phyloP scores from a whole-genome alignment of 176 grass and related monocot species.

The Paspalum notatum region DNA sequence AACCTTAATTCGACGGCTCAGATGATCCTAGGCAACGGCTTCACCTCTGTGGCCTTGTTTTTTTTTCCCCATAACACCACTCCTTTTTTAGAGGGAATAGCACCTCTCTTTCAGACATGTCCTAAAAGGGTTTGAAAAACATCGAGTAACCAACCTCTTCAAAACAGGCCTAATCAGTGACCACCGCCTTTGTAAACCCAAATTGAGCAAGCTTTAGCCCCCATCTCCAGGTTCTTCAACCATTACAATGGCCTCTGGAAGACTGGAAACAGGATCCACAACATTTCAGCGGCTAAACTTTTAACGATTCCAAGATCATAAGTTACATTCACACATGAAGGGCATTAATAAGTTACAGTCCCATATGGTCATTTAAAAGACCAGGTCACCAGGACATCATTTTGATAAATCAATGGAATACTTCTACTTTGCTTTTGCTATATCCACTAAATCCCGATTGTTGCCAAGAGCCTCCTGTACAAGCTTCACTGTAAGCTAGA shows the following conservation, averaged over 20 bases:
- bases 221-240: not conserved
- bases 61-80: too few relatives aligned
- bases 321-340: not conserved
- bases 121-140: too few relatives aligned
- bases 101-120: too few relatives aligned
- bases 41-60: too few relatives aligned
- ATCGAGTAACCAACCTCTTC: too few relatives aligned
- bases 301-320: too few relatives aligned
- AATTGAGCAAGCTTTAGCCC: not conserved
- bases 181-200: too few relatives aligned
- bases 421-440: slow-evolving; percentile 37
- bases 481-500: slow-evolving; percentile 35
- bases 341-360: slow-evolving; percentile 12
- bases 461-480: slow-evolving; percentile 29
- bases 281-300: not conserved
- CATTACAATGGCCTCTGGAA: too few relatives aligned
- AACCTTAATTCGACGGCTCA: not conserved
- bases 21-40: not conserved
- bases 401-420: slow-evolving; percentile 45
- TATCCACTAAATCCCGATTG: slow-evolving; percentile 20
- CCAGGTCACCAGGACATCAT: not conserved
- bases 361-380: slow-evolving; percentile 14
- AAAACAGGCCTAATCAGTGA: too few relatives aligned
- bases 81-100: too few relatives aligned
- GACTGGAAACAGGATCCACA: not conserved